phyloP scores from a whole-genome alignment of 108 stramenopile species.

The Skeletonema tropicum region DNA sequence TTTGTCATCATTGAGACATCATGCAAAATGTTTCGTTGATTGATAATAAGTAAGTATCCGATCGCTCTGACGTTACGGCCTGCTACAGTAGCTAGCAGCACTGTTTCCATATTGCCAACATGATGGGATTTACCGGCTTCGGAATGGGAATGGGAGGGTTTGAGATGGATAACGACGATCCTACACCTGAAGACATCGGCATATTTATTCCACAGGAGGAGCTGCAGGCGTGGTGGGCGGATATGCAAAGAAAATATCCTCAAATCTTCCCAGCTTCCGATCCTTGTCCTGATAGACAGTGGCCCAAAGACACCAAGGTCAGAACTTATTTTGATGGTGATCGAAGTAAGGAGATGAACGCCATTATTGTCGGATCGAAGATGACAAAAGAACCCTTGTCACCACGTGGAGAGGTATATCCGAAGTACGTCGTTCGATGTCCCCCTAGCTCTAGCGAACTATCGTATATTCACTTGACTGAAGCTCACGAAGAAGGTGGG shows the following conservation, averaged over 20 bases:
- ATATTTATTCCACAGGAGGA: background rate
- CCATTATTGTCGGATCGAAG: background rate
- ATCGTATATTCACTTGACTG: background rate
- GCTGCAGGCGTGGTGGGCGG: background rate
- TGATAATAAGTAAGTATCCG: too few species aligned
- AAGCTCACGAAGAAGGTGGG: background rate
- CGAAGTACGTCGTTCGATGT: background rate
- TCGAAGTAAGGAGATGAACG: background rate
- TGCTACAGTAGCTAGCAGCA: too few species aligned
- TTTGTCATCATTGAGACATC: too few species aligned
- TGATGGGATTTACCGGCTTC: background rate
- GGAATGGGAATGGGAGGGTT: too few species aligned
- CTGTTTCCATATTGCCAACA: background rate
- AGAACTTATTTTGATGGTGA: background rate
- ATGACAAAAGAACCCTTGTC: background rate
- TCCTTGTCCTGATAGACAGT: background rate
- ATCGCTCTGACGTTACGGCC: too few species aligned
- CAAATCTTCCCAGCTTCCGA: background rate
- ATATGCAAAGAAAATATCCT: background rate
- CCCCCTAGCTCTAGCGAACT: background rate
- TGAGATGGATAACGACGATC: background rate
- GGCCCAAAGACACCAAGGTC: background rate
- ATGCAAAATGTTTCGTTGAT: too few species aligned
- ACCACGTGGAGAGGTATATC: background rate
- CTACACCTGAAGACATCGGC: background rate